These are phyloP conservation scores for Beauveria bassiana DNA, from an alignment of 2,329 filamentous ascomycete genomes.

Conservation along the genomic window DNA sequence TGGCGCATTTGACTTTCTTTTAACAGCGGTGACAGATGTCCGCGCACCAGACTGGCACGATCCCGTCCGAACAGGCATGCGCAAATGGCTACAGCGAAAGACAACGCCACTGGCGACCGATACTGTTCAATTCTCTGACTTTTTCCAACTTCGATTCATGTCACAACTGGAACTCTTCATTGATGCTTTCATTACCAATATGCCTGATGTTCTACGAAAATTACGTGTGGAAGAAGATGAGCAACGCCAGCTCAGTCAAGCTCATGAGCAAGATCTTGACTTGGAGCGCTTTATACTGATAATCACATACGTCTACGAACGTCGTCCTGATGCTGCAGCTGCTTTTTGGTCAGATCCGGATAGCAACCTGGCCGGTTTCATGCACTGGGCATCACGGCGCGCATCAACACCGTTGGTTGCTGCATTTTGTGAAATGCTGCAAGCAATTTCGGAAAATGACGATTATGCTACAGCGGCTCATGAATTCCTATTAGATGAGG, in stretches of 20 bases:
- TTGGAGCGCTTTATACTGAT: conserved; percentile 88
- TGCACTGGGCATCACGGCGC: conserved; percentile 93
- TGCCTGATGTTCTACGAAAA: conserved; percentile 83
- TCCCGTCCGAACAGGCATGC: conserved; percentile 72
- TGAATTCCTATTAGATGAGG: conserved; percentile 82
- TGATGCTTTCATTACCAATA: conserved; percentile 88
- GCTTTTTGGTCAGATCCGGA: conserved; percentile 91
- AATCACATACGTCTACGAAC: conserved; percentile 85
- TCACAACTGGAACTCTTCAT: conserved; percentile 79
- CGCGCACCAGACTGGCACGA: conserved; percentile 81
- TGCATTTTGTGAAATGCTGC: conserved; percentile 93
- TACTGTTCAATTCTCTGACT: conserved; percentile 57
- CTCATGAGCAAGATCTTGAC: conserved; percentile 61
- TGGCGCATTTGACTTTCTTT: conserved; percentile 84
- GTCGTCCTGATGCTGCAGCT: conserved; percentile 72
- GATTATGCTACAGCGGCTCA: conserved; percentile 80
- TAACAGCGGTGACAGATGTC: conserved; percentile 76
- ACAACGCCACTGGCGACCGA: conserved; percentile 63
- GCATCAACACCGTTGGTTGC: conserved; percentile 94
- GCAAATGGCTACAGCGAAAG: conserved; percentile 76
- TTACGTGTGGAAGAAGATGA: conserved; percentile 86
- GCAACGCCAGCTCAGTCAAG: conserved; percentile 61
- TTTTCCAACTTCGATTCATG: conserved; percentile 68
- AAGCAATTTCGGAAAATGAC: conserved; percentile 75
- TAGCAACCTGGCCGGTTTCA: conserved; percentile 86